Evolutionary conservation across 2,329 filamentous ascomycete genomes (phyloP).

Genomic region (Cryphonectria nitschkei): DNA sequence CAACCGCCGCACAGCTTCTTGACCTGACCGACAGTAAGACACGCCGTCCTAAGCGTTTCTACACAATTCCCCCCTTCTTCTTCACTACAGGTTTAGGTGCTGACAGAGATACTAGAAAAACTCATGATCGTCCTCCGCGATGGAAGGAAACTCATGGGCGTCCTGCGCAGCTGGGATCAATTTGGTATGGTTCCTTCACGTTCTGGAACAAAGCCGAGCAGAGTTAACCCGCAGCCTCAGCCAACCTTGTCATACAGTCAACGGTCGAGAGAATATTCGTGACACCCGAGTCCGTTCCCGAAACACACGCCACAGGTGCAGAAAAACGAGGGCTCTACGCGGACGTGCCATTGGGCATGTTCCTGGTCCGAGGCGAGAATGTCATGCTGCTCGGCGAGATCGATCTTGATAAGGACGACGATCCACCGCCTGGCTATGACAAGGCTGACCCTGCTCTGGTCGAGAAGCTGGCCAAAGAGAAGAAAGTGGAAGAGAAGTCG

Average conservation of each 20-base stretch:
- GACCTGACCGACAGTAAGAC: slow-evolving; percentile 94
- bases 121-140: slow-evolving; percentile 89
- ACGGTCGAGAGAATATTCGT: slow-evolving; percentile 88
- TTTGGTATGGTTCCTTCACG: slow-evolving; percentile 68
- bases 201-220: background rate
- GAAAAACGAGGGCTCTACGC: slow-evolving; percentile 67
- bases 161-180: slow-evolving; percentile 95
- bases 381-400: slow-evolving; percentile 96
- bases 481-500: slow-evolving; percentile 68
- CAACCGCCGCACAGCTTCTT: slow-evolving; percentile 91
- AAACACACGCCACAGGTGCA: slow-evolving; percentile 39
- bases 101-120: slow-evolving; percentile 69
- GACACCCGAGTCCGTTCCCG: slow-evolving; percentile 47
- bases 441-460: slow-evolving; percentile 55
- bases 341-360: slow-evolving; percentile 84
- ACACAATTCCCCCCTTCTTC: too few relatives aligned
- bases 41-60: background rate
- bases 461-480: slow-evolving; percentile 71
- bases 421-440: slow-evolving; percentile 71
- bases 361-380: slow-evolving; percentile 93
- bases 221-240: slow-evolving; percentile 33
- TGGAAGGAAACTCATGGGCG: slow-evolving; percentile 90
- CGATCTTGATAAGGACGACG: slow-evolving; percentile 94
- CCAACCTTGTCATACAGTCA: slow-evolving; percentile 89
- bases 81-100: background rate